Evolutionary conservation across 768 basidiomycete species (phyloP).

Genomic region (Boletus eberwhitei): DNA sequence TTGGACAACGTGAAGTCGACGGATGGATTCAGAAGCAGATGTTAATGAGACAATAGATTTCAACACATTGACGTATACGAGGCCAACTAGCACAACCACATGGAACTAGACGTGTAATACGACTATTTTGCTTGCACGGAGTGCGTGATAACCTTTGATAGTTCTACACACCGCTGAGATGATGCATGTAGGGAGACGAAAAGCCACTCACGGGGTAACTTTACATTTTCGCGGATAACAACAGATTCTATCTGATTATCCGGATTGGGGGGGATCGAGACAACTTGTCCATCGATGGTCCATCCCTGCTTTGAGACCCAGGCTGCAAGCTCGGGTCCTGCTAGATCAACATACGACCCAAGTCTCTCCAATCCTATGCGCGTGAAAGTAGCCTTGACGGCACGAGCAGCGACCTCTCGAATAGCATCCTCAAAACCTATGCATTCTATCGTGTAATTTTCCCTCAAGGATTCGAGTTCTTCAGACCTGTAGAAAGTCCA

Average conservation of each 20-base stretch:
- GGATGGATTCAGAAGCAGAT: background rate
- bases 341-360: constrained; percentile 66
- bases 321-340: constrained; percentile 56
- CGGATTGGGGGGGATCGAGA: constrained; percentile 73
- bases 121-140: constrained; percentile 51
- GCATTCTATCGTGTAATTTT: constrained; percentile 84
- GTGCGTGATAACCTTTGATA: constrained; percentile 74
- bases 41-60: background rate
- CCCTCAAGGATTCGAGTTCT: constrained; percentile 65
- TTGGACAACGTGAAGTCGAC: constrained; percentile 27
- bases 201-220: constrained; percentile 65
- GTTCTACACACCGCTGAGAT: constrained; percentile 44
- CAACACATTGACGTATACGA: background rate
- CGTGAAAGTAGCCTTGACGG: constrained; percentile 76
- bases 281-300: constrained; percentile 57
- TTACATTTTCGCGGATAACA: constrained; percentile 79
- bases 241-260: constrained; percentile 88
- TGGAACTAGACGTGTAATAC: background rate
- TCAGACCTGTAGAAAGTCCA: constrained; percentile 75
- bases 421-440: constrained; percentile 83
- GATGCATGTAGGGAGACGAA: background rate
- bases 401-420: constrained; percentile 70
- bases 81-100: background rate
- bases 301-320: constrained; percentile 69
- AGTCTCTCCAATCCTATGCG: constrained; percentile 66